Conservation (phyloP, 768 basidiomycete genomes). For the Xanthoconium purpureum region DNA sequence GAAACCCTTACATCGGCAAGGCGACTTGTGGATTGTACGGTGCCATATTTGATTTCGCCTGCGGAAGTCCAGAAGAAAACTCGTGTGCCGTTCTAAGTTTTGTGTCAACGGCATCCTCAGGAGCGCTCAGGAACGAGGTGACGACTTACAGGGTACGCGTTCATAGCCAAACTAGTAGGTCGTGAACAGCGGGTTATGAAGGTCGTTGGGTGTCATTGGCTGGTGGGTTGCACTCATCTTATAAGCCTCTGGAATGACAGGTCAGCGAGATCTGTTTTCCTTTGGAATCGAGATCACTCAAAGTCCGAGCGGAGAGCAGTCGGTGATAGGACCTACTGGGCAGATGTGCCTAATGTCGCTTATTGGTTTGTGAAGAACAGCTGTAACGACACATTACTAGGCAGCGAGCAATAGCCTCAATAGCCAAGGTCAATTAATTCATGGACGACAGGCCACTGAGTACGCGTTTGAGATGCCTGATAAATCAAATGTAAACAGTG, state of each 20-base stretch:
- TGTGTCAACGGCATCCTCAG: slow-evolving; percentile 15
- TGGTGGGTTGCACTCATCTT: slow-evolving; percentile 17
- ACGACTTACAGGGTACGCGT: slow-evolving; percentile 56
- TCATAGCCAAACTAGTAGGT: slow-evolving; percentile 71
- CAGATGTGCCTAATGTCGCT: slow-evolving; percentile 34
- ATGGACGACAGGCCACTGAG: slow-evolving; percentile 20
- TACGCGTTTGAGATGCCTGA: slow-evolving; percentile 30
- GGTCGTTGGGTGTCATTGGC: slow-evolving; percentile 20
- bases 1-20: slow-evolving; percentile 52
- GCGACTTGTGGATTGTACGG: slow-evolving; percentile 50
- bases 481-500: slow-evolving; percentile 29
- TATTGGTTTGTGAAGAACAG: slow-evolving; percentile 27
- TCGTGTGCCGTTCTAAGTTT: slow-evolving; percentile 56
- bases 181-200: slow-evolving; percentile 11
- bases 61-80: slow-evolving; percentile 64
- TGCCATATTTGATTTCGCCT: slow-evolving; percentile 57
- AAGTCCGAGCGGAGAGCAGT: slow-evolving; percentile 22
- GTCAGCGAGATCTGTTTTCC: slow-evolving; percentile 8
- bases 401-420: slow-evolving; percentile 26
- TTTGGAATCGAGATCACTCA: slow-evolving; percentile 24
- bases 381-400: slow-evolving; percentile 27
- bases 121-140: slow-evolving; percentile 1
- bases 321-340: slow-evolving; percentile 33
- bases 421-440: slow-evolving; percentile 37
- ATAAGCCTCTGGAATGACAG: slow-evolving; percentile 18